Evolutionary conservation across 1,284 basidiomycete genomes (phyloP).

Genomic region (Caloboletus firmus): DNA sequence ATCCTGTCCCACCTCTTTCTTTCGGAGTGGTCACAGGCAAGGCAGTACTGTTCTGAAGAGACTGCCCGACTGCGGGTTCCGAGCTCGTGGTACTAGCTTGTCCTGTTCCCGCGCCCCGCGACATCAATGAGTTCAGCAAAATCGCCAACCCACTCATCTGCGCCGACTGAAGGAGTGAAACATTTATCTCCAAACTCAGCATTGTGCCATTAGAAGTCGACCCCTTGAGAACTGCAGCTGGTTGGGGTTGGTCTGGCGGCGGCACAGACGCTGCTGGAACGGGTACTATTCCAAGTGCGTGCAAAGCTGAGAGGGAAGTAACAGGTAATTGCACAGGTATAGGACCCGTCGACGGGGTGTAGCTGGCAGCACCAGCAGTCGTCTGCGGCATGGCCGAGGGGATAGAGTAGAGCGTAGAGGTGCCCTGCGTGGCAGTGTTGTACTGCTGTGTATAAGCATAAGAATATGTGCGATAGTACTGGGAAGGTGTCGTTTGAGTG

Average conservation of each 20-base stretch:
- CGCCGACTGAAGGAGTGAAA: conserved; percentile 61
- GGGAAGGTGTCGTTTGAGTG: conserved; percentile 42
- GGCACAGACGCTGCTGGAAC: conserved; percentile 58
- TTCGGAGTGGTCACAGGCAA: conserved; percentile 15
- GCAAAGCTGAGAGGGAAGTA: conserved; percentile 63
- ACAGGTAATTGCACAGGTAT: conserved; percentile 76
- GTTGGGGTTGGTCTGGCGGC: conserved; percentile 56
- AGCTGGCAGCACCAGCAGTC: conserved; percentile 31
- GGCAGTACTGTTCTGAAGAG: conserved; percentile 20
- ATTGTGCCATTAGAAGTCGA: conserved; percentile 67
- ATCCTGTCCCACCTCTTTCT: conserved; percentile 27
- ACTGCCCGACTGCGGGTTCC: conserved; percentile 13
- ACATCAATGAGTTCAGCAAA: conserved; percentile 66
- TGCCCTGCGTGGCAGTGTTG: conserved; percentile 34
- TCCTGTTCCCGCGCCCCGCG: conserved; percentile 29
- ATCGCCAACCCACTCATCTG: conserved; percentile 74
- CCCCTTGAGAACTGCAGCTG: conserved; percentile 67
- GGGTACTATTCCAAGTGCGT: conserved; percentile 71
- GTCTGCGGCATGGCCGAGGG: conserved; percentile 34
- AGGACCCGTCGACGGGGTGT: conserved; percentile 44
- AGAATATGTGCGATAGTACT: conserved; percentile 56
- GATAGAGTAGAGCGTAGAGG: conserved; percentile 28
- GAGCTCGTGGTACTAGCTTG: conserved; percentile 18
- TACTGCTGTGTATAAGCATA: conserved; percentile 57
- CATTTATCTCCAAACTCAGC: conserved; percentile 73